phyloP scores from a whole-genome alignment of 805 yeast species.

The Metschnikowia shivogae region DNA sequence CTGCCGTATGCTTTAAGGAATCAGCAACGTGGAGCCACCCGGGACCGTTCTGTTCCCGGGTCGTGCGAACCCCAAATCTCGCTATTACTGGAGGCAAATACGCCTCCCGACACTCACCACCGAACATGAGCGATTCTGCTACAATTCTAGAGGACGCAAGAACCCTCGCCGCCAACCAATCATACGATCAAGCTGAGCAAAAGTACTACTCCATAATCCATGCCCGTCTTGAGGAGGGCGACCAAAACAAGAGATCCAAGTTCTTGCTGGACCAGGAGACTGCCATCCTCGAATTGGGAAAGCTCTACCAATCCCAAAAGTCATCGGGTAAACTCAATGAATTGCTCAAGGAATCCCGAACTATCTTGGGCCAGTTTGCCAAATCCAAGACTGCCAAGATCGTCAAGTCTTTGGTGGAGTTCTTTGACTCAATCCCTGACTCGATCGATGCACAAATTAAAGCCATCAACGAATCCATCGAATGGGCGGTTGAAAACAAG shows the following conservation, averaged over 20 bases:
- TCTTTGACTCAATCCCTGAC: constrained; percentile 59
- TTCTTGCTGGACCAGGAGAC: constrained; percentile 49
- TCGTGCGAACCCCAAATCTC: constrained; percentile 2
- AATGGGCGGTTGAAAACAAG: constrained; percentile 81
- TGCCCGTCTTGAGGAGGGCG: constrained; percentile 14
- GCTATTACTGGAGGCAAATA: constrained; percentile 1
- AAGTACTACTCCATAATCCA: constrained; percentile 50
- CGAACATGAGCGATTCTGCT: constrained; percentile 21
- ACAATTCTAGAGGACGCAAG: constrained; percentile 55
- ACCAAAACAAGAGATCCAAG: constrained; percentile 20
- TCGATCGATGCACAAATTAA: constrained; percentile 66
- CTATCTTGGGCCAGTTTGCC: constrained; percentile 73
- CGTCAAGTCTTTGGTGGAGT: constrained; percentile 74
- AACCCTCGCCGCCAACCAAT: constrained; percentile 45
- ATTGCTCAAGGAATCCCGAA: constrained; percentile 65
- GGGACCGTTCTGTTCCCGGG: background rate
- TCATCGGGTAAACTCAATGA: constrained; percentile 50
- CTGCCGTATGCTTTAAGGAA: no score
- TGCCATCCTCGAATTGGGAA: constrained; percentile 73
- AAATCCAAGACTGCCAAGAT: constrained; percentile 94
- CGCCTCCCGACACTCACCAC: background rate
- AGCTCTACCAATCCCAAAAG: constrained; percentile 51
- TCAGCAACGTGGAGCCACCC: no score
- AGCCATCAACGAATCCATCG: constrained; percentile 74
- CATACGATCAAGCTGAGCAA: constrained; percentile 55